Conservation (phyloP, 208 protist genomes). For the Trypanosoma theileri region DNA sequence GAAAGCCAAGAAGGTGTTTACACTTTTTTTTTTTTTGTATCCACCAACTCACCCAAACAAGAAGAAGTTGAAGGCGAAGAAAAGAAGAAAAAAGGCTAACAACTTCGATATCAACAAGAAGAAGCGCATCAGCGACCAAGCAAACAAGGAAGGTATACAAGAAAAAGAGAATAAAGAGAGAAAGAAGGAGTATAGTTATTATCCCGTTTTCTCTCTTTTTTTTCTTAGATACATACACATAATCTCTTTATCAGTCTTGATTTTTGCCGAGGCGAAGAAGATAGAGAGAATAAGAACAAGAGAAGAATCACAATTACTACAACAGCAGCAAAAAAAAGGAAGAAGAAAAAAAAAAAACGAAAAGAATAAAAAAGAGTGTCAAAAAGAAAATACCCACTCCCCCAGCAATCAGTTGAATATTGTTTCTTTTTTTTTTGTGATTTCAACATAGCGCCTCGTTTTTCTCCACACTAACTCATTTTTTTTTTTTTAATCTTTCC, state of each 20-base stretch:
- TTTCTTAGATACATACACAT: conserved; percentile 8
- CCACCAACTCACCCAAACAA: background rate
- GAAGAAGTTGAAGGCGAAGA: background rate
- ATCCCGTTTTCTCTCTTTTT: conserved; percentile 7
- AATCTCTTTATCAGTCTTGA: too few relatives aligned
- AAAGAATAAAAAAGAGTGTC: too few relatives aligned
- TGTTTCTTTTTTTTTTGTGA: conserved; percentile 22
- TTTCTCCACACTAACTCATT: background rate
- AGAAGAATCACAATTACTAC: background rate
- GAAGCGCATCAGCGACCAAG: too few relatives aligned
- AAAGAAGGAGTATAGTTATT: background rate
- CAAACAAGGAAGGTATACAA: background rate
- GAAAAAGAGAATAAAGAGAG: background rate
- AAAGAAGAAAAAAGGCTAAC: conserved; percentile 11
- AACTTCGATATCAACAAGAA: background rate
- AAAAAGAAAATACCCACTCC: too few relatives aligned
- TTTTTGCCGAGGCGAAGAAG: background rate
- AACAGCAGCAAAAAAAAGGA: background rate
- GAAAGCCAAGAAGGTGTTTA: background rate
- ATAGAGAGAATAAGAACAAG: conserved; percentile 4
- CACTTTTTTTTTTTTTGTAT: too few relatives aligned
- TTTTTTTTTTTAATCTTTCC: background rate
- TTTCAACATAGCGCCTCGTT: conserved; percentile 13
- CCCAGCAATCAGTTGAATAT: background rate
- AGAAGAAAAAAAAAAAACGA: background rate